phyloP scores from a whole-genome alignment of 2,329 filamentous ascomycete species.

The Leptosphaerulina australis region DNA sequence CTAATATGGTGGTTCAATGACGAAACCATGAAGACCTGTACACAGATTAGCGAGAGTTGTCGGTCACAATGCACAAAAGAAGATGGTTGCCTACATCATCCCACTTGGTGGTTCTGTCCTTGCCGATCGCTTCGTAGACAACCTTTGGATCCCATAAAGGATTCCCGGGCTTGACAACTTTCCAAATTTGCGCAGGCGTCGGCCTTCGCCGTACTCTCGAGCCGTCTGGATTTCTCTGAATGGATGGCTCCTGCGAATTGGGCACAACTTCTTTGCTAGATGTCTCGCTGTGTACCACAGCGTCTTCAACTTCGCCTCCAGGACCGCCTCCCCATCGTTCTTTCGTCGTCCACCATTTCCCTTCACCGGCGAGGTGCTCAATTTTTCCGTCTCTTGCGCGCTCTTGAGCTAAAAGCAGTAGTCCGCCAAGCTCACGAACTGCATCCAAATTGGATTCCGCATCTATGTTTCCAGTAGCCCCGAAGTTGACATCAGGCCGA shows the following conservation, averaged over 20 bases:
- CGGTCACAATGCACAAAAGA: neutral
- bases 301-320: conserved; percentile 53
- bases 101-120: conserved; percentile 53
- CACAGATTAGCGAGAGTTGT: conserved; percentile 1
- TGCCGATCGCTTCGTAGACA: conserved; percentile 63
- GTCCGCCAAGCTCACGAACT: conserved; percentile 62
- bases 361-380: conserved; percentile 59
- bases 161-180: conserved; percentile 56
- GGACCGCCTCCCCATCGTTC: conserved; percentile 63
- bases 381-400: conserved; percentile 60
- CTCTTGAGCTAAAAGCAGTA: conserved; percentile 66
- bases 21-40: conserved; percentile 65
- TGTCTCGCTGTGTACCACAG: conserved; percentile 30
- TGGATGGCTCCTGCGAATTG: conserved; percentile 46
- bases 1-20: conserved; percentile 67
- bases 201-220: conserved; percentile 49
- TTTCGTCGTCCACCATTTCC: conserved; percentile 65
- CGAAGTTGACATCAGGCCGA: conserved; percentile 61
- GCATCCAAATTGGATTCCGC: conserved; percentile 56
- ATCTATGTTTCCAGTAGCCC: conserved; percentile 37
- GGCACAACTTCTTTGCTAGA: conserved; percentile 34
- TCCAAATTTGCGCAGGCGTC: conserved; percentile 59
- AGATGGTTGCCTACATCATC: conserved; percentile 58
- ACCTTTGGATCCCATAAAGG: conserved; percentile 63
- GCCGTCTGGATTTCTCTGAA: conserved; percentile 31